Evolutionary conservation across 495 filamentous ascomycete species (phyloP), one percentile per base, ranked within the genome.

Genomic region (Xylaria castorea): DNA sequence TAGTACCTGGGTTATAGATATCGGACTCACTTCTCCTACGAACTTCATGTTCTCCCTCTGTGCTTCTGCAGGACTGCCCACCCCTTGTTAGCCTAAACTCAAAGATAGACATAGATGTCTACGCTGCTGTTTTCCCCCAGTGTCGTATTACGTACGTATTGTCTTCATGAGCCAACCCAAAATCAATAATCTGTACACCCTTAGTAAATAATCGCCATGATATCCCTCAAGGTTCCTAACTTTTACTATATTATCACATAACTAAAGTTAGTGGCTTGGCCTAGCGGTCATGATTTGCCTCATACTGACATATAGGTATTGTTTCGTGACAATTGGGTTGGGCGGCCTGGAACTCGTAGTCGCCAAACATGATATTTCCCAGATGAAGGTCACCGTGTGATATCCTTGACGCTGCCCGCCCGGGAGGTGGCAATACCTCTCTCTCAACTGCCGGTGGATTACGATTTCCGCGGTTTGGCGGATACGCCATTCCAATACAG

Each of bases 311-410:
- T 50, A 22, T 66, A 11, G 63, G 63, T 34, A 8, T 5, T 66
- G 11, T 36, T 2, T n/a, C 5, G 30, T 66, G 63, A 36, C 44
- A 51, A 22, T 27, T 0, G 20, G 63, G 63, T 2, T 32, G 63
- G 42, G 18, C 14, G 18, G 5, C 42, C 2, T 30, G 16, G 12
- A 9, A 7, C 11, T 48, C 16, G 18, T 55, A 67, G 1, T 67
- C 34, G 11, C 65, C 65, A 27, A 67, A 67, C 65, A 67, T 67
- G 5, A 67, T 9, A 8, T 67, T 67, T 55, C n/a, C 48, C 9
- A 67, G 8, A 42, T 67, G 48, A 3, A 67, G 46, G 16, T 67
- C 48, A 27, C 12, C 20, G 20, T 67, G 65, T 7, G 65, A 18
- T 38, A 67, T 66, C 16, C 5, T 34, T 5, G 63, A 50, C n/a